Evolutionary conservation across 441 rosid species (phyloP).

Genomic region (Pelargonium citronellum): DNA sequence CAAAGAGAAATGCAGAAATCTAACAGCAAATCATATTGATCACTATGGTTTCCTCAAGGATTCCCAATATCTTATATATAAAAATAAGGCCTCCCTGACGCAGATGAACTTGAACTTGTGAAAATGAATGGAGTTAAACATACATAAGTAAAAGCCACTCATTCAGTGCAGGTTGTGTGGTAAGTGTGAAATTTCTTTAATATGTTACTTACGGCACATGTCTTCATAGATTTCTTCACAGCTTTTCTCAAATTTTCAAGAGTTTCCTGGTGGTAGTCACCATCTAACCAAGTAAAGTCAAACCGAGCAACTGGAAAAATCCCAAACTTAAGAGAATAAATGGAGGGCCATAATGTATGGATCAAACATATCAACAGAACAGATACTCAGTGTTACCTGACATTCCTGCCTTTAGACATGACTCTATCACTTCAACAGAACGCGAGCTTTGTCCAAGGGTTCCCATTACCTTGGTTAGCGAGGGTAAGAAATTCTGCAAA

Average conservation of each 20-base stretch:
- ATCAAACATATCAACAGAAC: background rate
- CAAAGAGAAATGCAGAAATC: background rate
- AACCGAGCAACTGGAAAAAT: conserved; percentile 22
- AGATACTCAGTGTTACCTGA: conserved; percentile 11
- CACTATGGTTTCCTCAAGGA: background rate
- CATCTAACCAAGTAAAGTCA: conserved; percentile 29
- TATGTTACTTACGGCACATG: conserved; percentile 23
- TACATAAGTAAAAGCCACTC: background rate
- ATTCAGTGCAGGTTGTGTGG: background rate
- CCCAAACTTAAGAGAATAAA: background rate
- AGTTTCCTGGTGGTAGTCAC: conserved; percentile 31
- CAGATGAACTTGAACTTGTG: background rate
- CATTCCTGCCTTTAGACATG: conserved; percentile 28
- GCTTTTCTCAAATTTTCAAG: conserved; percentile 26
- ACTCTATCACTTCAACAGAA: conserved; percentile 22
- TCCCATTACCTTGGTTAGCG: conserved; percentile 23
- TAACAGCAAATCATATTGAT: background rate
- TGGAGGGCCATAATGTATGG: background rate
- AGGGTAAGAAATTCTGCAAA: conserved; percentile 11
- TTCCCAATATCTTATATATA: background rate
- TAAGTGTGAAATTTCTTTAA: background rate
- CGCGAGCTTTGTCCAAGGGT: conserved; percentile 28
- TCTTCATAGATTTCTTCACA: conserved; percentile 25
- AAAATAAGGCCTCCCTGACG: background rate
- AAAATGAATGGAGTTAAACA: background rate